Evolutionary conservation across 257 asterid species (phyloP), one percentile per base, ranked within the genome.

Genomic region (Datura wrightii): DNA sequence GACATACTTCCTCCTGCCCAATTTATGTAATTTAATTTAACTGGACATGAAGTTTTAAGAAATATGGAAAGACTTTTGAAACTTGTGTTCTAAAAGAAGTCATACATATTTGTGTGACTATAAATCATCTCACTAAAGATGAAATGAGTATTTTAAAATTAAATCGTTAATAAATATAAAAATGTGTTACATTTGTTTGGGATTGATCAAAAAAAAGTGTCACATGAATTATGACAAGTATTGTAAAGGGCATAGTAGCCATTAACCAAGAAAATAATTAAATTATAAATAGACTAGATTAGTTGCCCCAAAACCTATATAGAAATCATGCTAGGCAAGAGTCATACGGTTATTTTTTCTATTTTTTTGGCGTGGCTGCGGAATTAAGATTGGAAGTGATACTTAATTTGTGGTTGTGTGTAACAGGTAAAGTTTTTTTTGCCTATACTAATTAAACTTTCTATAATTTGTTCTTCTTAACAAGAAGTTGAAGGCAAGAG

Each of bases 401-500:
- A 59, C n/a, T 59, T 59, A 59, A 59, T n/a, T 59, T n/a, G 13
- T 18, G 36, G 13, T 2, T 56, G 31, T 24, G 31, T 24, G 31
- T 24, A 24, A 24, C 31, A 24, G 31, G 31, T 24, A 24, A 24
- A 24, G 31, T 24, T 24, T 24, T 24, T 24, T 24, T 24, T 24
- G 31, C 31, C 31, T 69, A 39, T 8, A 19, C 4, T 13, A 66
- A 37, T 36, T 8, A 13, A 13, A 34, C 9, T 66, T 66, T 13
- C n/a, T 13, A 34, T 39, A 41, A 41, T 71, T 71, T 71, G 16
- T 19, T 71, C 18, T 70, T 39, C 39, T 2, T 46, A 24, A 48
- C 19, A 2, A 48, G 60, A 74, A 11, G 13, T 74, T 48, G 60
- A 48, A 74, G 80, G 60, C 19, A 74, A 74, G 80, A 74, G 10